Percentiles rank a stretch among this genome's conserved stretches.
Evolutionary conservation across 75 land plant genomes (phyloP).

Genomic region (Isoetes taiwanensis): DNA sequence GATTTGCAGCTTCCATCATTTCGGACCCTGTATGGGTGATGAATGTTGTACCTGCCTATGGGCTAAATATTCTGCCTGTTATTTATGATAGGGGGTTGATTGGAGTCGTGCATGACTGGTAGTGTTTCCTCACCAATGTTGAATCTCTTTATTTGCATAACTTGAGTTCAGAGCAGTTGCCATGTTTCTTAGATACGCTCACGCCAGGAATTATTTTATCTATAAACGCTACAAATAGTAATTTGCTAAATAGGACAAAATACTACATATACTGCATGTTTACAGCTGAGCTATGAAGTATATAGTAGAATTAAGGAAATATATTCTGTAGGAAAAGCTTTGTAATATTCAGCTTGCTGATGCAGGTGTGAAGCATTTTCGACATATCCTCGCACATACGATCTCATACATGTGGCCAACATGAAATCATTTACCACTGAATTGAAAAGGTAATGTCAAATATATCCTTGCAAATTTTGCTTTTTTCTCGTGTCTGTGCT

Average conservation of each 20-base stretch:
- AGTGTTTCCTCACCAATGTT: constrained; percentile 9
- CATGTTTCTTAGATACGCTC: no score
- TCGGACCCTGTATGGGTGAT: constrained; percentile 90
- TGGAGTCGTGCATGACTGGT: constrained; percentile 93
- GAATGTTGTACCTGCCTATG: constrained; percentile 72
- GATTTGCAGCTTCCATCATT: constrained; percentile 69
- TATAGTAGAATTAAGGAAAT: neutral
- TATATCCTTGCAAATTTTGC: no score
- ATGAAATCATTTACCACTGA: constrained; percentile 35
- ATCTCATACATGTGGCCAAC: constrained; percentile 53
- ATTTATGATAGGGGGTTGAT: constrained; percentile 84
- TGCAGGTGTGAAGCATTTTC: constrained; percentile 93
- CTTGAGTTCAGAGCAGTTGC: no score
- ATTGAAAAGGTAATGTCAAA: constrained; percentile 10
- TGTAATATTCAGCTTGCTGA: neutral
- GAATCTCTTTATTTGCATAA: no score
- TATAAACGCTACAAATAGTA: no score
- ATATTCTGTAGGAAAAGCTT: neutral
- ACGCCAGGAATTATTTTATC: no score
- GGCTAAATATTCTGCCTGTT: constrained; percentile 42
- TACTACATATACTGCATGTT: neutral
- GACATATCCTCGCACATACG: constrained; percentile 87
- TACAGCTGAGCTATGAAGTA: neutral
- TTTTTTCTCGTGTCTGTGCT: no score
- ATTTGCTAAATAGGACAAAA: no score